phyloP scores from a whole-genome alignment of 257 asterid species.

The Fraxinus cuspidata region DNA sequence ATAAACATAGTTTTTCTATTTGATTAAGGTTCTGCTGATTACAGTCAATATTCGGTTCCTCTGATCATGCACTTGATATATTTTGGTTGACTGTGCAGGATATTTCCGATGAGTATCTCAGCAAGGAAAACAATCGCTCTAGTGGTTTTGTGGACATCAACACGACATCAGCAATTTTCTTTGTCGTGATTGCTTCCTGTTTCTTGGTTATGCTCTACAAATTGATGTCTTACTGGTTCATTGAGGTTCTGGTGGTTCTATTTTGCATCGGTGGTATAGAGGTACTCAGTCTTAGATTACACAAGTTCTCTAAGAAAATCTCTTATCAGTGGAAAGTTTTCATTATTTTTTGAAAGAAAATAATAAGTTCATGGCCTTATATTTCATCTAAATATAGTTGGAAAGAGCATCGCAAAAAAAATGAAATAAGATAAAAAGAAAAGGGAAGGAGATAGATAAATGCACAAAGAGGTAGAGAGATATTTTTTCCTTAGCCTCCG shows the following conservation, averaged over 20 bases:
- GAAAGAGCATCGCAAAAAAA: not conserved
- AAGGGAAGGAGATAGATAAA: not conserved
- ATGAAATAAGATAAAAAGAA: not conserved
- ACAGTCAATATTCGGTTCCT: not conserved
- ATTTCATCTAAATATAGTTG: too few species aligned
- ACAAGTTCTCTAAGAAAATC: not conserved
- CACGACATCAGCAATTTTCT: constrained; percentile 69
- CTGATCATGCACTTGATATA: constrained; percentile 10
- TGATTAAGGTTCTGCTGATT: constrained; percentile 8
- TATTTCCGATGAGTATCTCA: constrained; percentile 64
- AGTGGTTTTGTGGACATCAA: constrained; percentile 77
- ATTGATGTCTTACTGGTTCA: constrained; percentile 82
- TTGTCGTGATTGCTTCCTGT: constrained; percentile 83
- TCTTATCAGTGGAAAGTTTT: not conserved
- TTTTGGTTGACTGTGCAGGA: constrained; percentile 53
- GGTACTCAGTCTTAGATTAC: constrained; percentile 42
- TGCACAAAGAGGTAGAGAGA: not conserved
- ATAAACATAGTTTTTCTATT: constrained; percentile 6
- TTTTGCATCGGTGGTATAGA: constrained; percentile 91
- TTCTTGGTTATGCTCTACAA: constrained; percentile 93
- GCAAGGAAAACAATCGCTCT: constrained; percentile 38
- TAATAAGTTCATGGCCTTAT: too few species aligned
- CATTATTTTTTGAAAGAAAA: not conserved
- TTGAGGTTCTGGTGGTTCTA: constrained; percentile 88
- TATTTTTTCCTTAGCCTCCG: not conserved